phyloP scores from a whole-genome alignment of 805 yeast genomes.

The Metschnikowia reukaufii region DNA sequence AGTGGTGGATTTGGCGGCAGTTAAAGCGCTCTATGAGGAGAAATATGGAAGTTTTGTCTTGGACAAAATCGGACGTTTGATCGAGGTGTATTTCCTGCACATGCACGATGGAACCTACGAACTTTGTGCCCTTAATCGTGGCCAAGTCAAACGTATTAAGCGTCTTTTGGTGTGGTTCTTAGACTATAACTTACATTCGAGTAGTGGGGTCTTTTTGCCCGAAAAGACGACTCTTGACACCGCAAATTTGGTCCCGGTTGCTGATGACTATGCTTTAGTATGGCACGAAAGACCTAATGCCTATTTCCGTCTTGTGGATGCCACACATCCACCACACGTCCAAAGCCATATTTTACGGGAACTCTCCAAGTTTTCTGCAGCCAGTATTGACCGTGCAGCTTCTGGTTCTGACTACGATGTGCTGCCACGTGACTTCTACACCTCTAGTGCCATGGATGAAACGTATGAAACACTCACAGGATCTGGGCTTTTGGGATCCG shows the following conservation, averaged over 20 bases:
- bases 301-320: constrained; percentile 16
- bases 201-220: constrained; percentile 22
- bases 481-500: constrained; percentile 2
- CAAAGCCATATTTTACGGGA: constrained; percentile 11
- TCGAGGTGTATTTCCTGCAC: constrained; percentile 38
- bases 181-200: constrained; percentile 31
- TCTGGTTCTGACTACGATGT: constrained; percentile 2
- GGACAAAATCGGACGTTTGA: constrained; percentile 27
- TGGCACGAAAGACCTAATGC: constrained; percentile 31
- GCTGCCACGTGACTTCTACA: constrained; percentile 2
- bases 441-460: constrained; percentile 16
- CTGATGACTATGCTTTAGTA: constrained; percentile 31
- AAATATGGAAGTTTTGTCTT: constrained; percentile 31
- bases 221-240: constrained; percentile 4
- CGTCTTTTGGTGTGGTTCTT: constrained; percentile 41
- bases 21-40: constrained; percentile 27
- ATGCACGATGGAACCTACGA: constrained; percentile 29
- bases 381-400: not conserved
- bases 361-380: constrained; percentile 11
- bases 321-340: not conserved
- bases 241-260: constrained; percentile 25
- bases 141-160: constrained; percentile 35
- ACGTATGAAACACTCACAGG: constrained; percentile 11
- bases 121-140: constrained; percentile 28
- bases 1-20: constrained; percentile 32